phyloP scores from a whole-genome alignment of 441 rosid genomes.

The Populus hybrid region DNA sequence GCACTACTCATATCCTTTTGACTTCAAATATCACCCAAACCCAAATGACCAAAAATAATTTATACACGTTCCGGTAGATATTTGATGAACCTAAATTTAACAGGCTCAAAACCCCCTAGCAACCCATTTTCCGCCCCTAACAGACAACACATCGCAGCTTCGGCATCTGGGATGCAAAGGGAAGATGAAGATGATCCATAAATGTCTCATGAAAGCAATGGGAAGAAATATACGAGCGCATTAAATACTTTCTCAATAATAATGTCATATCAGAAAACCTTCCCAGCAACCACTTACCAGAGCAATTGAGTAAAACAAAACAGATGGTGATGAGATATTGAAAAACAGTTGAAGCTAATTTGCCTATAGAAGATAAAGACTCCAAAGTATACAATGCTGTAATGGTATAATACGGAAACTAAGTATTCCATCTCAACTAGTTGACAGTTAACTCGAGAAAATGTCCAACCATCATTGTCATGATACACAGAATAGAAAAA shows the following conservation, averaged over 20 bases:
- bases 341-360: neutral
- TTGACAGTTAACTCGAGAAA: constrained; percentile 3
- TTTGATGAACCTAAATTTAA: too few species aligned
- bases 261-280: neutral
- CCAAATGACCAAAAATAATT: too few species aligned
- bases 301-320: neutral
- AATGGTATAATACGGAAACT: neutral
- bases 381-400: neutral
- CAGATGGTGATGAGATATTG: neutral
- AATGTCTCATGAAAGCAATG: too few species aligned
- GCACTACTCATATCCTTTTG: too few species aligned
- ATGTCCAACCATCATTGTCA: neutral
- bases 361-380: neutral
- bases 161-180: too few species aligned
- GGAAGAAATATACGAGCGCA: too few species aligned
- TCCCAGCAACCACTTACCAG: neutral
- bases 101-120: too few species aligned
- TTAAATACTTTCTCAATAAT: neutral
- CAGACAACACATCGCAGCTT: too few species aligned
- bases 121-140: too few species aligned
- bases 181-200: too few species aligned
- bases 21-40: too few species aligned
- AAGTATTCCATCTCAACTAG: neutral
- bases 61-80: too few species aligned
- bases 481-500: neutral